Percentiles rank a stretch among this genome's conserved stretches.
Conservation (phyloP, 2,329 filamentous ascomycete genomes). For the Colletotrichum orbiculare region DNA sequence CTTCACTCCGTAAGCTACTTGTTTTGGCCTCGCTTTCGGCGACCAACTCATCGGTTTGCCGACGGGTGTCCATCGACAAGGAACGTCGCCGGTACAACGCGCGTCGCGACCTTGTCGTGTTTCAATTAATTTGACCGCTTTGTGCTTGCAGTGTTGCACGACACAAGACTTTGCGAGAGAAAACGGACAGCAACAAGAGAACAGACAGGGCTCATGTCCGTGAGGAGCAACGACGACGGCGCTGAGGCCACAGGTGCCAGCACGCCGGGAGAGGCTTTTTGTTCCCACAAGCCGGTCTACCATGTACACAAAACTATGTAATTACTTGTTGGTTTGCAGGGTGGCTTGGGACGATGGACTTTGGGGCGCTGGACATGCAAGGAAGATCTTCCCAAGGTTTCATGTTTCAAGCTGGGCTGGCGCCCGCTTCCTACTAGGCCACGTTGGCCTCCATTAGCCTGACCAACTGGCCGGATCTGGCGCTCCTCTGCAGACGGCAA, state of each 20-base stretch:
- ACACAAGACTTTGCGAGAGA: too few relatives aligned
- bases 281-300: conserved; percentile 30
- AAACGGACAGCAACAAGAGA: too few relatives aligned
- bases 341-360: conserved; percentile 17
- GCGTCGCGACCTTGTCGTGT: conserved; percentile 11
- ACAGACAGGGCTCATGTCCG: background rate
- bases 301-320: too few relatives aligned
- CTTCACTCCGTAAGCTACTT: too few relatives aligned
- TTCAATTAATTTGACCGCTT: background rate
- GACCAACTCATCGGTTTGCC: conserved; percentile 1
- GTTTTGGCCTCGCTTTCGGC: conserved; percentile 19
- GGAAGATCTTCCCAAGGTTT: conserved; percentile 33
- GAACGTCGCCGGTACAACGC: background rate
- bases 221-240: conserved; percentile 13
- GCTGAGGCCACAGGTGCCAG: conserved; percentile 27
- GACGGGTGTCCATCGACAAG: too few relatives aligned
- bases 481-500: conserved; percentile 2
- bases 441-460: conserved; percentile 28
- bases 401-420: conserved; percentile 32
- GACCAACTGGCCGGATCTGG: conserved; percentile 33
- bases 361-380: conserved; percentile 20
- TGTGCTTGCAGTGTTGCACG: too few relatives aligned
- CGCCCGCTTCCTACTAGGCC: conserved; percentile 33
- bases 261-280: conserved; percentile 4
- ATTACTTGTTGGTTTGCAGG: conserved; percentile 22